A percentile compares a stretch with the other conserved stretches of the same genome.
Evolutionary conservation across 768 basidiomycete genomes (phyloP).

Genomic region (Tephrocybe sp.): DNA sequence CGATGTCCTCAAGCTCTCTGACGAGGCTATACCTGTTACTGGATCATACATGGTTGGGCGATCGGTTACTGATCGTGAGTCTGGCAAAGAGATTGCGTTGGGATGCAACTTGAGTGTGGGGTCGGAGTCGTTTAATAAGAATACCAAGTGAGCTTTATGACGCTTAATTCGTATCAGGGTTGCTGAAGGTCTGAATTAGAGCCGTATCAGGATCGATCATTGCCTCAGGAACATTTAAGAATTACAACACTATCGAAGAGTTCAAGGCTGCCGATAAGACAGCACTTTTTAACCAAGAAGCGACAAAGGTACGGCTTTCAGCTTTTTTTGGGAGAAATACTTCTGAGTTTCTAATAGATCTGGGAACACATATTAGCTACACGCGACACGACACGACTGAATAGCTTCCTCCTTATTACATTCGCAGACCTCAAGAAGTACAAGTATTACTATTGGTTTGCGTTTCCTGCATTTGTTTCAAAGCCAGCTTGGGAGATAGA

Average conservation of each 20-base stretch:
- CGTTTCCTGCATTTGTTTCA: constrained; percentile 87
- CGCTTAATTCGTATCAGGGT: background rate
- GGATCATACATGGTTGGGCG: constrained; percentile 73
- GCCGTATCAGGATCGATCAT: constrained; percentile 45
- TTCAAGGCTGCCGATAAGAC: constrained; percentile 90
- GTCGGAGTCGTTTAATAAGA: constrained; percentile 58
- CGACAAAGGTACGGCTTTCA: constrained; percentile 50
- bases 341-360: constrained; percentile 42
- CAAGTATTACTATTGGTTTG: constrained; percentile 97
- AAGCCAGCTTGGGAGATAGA: constrained; percentile 89
- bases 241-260: constrained; percentile 96
- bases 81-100: constrained; percentile 69
- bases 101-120: constrained; percentile 65
- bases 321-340: background rate
- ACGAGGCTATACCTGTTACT: constrained; percentile 58
- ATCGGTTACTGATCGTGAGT: constrained; percentile 72
- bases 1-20: constrained; percentile 81
- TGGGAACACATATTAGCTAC: constrained; percentile 59
- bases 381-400: constrained; percentile 56
- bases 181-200: constrained; percentile 26
- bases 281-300: constrained; percentile 72
- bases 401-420: constrained; percentile 84
- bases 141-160: constrained; percentile 36
- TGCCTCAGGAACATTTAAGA: constrained; percentile 74
- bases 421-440: constrained; percentile 98